Evolutionary conservation across 768 basidiomycete species (phyloP).

Genomic region (Psilocybe sp.): DNA sequence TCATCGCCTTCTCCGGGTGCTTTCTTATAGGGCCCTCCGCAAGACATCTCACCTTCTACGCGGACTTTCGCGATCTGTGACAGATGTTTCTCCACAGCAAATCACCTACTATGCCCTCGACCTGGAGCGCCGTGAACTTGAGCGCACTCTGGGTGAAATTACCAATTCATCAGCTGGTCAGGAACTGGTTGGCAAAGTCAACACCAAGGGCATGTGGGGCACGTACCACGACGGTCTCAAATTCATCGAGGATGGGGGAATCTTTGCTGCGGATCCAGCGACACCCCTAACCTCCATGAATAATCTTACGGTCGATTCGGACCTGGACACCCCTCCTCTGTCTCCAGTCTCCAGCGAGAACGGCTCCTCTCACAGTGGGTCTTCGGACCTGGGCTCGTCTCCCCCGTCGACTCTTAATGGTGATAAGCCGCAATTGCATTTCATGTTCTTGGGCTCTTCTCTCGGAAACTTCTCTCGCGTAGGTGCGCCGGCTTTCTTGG

Average conservation of each 20-base stretch:
- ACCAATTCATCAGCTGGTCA: constrained; percentile 58
- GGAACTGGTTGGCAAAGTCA: constrained; percentile 66
- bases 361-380: constrained; percentile 18
- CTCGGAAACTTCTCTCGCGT: constrained; percentile 84
- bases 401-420: constrained; percentile 48
- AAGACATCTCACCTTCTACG: constrained; percentile 85
- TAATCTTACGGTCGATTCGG: constrained; percentile 7
- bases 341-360: constrained; percentile 29
- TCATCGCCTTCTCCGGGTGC: neutral
- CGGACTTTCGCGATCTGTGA: constrained; percentile 59
- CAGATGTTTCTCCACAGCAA: constrained; percentile 36
- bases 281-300: constrained; percentile 9
- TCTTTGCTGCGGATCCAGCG: constrained; percentile 27
- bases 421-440: constrained; percentile 56
- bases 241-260: constrained; percentile 67
- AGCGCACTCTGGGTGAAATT: constrained; percentile 73
- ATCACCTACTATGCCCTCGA: constrained; percentile 92
- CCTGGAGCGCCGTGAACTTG: constrained; percentile 82
- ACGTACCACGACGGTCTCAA: constrained; percentile 89
- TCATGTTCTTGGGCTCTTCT: constrained; percentile 90
- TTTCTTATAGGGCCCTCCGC: constrained; percentile 61
- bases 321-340: constrained; percentile 35
- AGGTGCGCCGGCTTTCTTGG: constrained; percentile 71
- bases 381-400: constrained; percentile 24
- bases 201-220: constrained; percentile 82